Conservation (phyloP, 2,329 filamentous ascomycete species). For the Fusarium pseudonygamai region DNA sequence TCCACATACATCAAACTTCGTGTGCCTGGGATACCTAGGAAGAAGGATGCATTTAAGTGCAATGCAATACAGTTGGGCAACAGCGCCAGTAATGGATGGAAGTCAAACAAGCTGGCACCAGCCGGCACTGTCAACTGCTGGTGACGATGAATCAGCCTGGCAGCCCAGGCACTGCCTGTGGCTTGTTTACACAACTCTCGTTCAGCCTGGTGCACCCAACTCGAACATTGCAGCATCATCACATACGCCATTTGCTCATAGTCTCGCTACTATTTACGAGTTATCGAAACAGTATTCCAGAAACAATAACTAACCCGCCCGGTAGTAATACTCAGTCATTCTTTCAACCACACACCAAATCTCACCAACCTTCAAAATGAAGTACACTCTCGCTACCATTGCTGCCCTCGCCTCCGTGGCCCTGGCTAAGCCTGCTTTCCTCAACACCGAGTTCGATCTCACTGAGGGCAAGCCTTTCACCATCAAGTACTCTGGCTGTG, state of each 20-base stretch:
- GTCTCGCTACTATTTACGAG: not conserved
- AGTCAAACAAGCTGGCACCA: not conserved
- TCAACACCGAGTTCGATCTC: slow-evolving; percentile 46
- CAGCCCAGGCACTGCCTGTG: not conserved
- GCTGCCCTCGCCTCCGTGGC: slow-evolving; percentile 44
- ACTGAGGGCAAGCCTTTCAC: slow-evolving; percentile 46
- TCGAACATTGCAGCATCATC: slow-evolving; percentile 6
- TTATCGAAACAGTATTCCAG: not conserved
- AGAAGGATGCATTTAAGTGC: not conserved
- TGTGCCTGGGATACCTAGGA: not conserved
- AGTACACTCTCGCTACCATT: slow-evolving; percentile 47
- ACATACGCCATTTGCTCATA: slow-evolving; percentile 1
- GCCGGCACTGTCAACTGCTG: not conserved
- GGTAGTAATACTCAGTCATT: slow-evolving; percentile 43
- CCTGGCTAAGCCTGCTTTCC: slow-evolving; percentile 45
- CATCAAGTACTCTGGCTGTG: slow-evolving; percentile 47
- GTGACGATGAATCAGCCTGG: not conserved
- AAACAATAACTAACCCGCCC: slow-evolving; percentile 22
- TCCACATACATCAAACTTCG: not conserved
- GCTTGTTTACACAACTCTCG: not conserved
- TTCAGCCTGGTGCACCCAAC: not conserved
- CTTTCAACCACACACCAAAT: slow-evolving; percentile 29
- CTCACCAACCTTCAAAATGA: slow-evolving; percentile 48
- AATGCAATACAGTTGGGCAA: not conserved
- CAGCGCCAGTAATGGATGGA: not conserved